Evolutionary conservation across 2,329 filamentous ascomycete genomes (phyloP).

Genomic region (Apiospora malaysiana): DNA sequence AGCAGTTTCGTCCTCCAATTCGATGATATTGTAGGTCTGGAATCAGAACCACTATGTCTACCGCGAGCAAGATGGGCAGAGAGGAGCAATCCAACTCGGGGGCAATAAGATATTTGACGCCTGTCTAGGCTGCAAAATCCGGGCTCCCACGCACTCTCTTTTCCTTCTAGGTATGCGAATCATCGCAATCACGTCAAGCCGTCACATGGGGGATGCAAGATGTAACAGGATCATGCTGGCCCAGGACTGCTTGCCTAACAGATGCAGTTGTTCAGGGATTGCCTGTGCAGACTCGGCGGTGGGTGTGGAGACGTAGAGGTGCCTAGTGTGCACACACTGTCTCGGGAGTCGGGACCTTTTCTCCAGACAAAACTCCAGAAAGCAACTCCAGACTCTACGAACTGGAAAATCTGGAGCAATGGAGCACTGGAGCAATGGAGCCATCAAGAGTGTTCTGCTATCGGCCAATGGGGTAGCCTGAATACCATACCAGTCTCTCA

Average conservation of each 20-base stretch:
- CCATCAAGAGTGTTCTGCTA: not conserved
- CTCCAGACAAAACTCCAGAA: constrained; percentile 10
- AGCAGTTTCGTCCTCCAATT: not conserved
- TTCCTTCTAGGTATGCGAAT: not conserved
- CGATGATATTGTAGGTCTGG: too few relatives aligned
- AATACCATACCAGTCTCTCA: not conserved
- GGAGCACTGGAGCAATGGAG: not conserved
- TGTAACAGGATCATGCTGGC: not conserved
- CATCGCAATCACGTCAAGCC: constrained; percentile 9
- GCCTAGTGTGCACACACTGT: constrained; percentile 3
- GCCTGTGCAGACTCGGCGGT: not conserved
- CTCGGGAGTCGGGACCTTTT: constrained; percentile 13
- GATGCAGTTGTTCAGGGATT: not conserved
- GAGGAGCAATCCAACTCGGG: not conserved
- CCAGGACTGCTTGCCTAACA: not conserved
- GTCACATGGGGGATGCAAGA: not conserved
- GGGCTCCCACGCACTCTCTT: not conserved
- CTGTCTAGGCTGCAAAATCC: not conserved
- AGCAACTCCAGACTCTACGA: constrained; percentile 4
- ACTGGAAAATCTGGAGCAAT: not conserved
- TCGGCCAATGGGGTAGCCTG: not conserved
- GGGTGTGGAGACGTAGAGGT: not conserved
- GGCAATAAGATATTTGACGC: not conserved
- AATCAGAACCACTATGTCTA: too few relatives aligned
- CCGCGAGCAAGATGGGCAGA: not conserved